Conservation (phyloP, 306 rosid genomes). For the Cucumis melo region DNA sequence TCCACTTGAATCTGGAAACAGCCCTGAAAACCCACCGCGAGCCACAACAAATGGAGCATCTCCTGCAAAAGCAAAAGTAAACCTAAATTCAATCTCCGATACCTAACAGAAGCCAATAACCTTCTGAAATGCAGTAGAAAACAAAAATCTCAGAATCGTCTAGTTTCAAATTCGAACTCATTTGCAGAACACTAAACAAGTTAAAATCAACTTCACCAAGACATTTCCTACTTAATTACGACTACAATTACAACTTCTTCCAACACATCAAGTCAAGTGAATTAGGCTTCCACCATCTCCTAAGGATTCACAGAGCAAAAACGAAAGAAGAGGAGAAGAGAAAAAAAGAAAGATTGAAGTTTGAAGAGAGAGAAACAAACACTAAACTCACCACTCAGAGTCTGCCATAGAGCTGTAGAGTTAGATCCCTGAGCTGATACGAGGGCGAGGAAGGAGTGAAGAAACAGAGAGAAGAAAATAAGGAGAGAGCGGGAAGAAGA, state of each 20-base stretch:
- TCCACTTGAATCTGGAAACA: slow-evolving; percentile 60
- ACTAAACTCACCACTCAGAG: slow-evolving; percentile 39
- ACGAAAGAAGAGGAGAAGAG: background rate
- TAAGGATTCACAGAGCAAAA: background rate
- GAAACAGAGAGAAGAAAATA: slow-evolving; percentile 22
- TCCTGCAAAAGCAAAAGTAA: slow-evolving; percentile 35
- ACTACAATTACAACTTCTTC: background rate
- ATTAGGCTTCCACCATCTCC: background rate
- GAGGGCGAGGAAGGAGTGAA: slow-evolving; percentile 21
- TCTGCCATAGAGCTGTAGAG: slow-evolving; percentile 29
- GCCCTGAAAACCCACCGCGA: slow-evolving; percentile 81
- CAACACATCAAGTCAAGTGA: background rate
- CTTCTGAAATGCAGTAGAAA: background rate
- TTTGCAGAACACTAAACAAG: background rate
- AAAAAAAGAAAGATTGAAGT: background rate
- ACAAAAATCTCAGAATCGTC: background rate
- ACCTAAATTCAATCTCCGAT: background rate
- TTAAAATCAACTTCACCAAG: background rate
- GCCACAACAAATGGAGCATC: slow-evolving; percentile 51
- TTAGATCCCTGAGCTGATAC: slow-evolving; percentile 76
- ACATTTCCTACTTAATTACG: background rate
- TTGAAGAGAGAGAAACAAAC: background rate
- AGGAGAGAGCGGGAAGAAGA: slow-evolving; percentile 37
- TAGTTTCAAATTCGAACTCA: background rate
- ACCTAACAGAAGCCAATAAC: background rate